phyloP scores from a whole-genome alignment of 2,329 filamentous ascomycete genomes.

The Xylaria sp. region DNA sequence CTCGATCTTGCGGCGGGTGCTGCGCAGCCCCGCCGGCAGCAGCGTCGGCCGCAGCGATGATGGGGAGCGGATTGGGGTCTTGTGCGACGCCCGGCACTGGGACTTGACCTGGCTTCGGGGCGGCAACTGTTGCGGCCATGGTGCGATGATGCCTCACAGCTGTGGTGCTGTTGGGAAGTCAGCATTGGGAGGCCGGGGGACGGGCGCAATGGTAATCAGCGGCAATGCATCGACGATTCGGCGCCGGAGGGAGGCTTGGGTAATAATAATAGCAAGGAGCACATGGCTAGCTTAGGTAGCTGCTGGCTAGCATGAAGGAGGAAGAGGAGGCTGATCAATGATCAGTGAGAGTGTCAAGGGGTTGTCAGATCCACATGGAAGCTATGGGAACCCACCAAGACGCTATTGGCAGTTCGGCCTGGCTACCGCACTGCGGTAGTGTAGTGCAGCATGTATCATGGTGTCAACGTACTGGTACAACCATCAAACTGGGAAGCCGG shows the following conservation, averaged over 20 bases:
- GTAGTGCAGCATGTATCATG: not conserved
- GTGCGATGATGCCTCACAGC: constrained; percentile 32
- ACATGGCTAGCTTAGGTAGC: constrained; percentile 6
- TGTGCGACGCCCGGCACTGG: constrained; percentile 41
- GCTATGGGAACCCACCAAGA: constrained; percentile 32
- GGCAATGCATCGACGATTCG: constrained; percentile 31
- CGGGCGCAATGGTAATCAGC: constrained; percentile 30
- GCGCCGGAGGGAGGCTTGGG: constrained; percentile 19
- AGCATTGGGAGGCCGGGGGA: constrained; percentile 35
- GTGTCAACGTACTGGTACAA: constrained; percentile 1
- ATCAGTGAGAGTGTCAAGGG: constrained; percentile 29
- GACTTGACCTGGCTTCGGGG: constrained; percentile 43
- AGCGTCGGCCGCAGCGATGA: constrained; percentile 39
- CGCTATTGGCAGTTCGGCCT: not conserved
- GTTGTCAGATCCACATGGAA: constrained; percentile 35
- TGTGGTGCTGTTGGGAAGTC: constrained; percentile 30
- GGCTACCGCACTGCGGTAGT: not conserved
- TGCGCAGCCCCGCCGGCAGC: constrained; percentile 36
- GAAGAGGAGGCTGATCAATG: constrained; percentile 31
- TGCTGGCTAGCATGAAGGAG: constrained; percentile 21
- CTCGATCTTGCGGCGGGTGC: constrained; percentile 13
- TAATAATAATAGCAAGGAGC: constrained; percentile 20
- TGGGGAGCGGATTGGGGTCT: constrained; percentile 41
- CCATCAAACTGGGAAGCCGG: not conserved
- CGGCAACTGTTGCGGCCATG: constrained; percentile 52